phyloP scores from a whole-genome alignment of 768 basidiomycete genomes.

The Tricholoma sp. region DNA sequence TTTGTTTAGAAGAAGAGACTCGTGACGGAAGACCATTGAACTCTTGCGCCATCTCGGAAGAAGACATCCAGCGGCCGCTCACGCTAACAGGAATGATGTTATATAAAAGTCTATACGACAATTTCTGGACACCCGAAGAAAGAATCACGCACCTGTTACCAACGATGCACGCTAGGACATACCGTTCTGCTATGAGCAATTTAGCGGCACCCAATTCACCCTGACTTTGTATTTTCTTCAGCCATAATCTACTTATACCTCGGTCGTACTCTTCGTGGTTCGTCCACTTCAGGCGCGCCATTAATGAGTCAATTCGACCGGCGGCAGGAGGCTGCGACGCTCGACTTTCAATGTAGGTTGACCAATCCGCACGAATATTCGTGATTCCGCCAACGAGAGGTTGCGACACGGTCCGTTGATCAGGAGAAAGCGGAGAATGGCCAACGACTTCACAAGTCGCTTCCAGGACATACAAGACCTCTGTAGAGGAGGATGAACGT shows the following conservation, averaged over 20 bases:
- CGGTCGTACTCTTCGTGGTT: conserved; percentile 66
- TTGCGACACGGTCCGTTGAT: background rate
- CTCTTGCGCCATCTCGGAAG: conserved; percentile 67
- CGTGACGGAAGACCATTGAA: conserved; percentile 45
- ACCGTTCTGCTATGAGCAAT: conserved; percentile 50
- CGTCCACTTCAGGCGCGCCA: conserved; percentile 53
- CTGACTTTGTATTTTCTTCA: conserved; percentile 37
- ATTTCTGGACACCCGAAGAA: background rate
- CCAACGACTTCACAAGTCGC: conserved; percentile 74
- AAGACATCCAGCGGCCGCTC: conserved; percentile 66
- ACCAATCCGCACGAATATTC: conserved; percentile 67
- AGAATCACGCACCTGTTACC: conserved; percentile 53
- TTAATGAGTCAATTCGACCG: conserved; percentile 20
- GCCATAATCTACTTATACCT: conserved; percentile 69
- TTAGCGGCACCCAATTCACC: conserved; percentile 38
- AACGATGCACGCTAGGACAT: conserved; percentile 67
- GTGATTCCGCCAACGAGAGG: conserved; percentile 1
- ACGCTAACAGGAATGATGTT: conserved; percentile 35
- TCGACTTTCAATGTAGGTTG: conserved; percentile 40
- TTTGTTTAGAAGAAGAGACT: conserved; percentile 11
- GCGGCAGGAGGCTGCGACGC: conserved; percentile 7
- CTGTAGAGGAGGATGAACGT: conserved; percentile 14
- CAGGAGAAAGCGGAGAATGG: conserved; percentile 11
- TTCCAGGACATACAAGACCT: conserved; percentile 56
- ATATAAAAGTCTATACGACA: background rate